A percentile compares a stretch with the other conserved stretches of the same genome.
These are phyloP conservation scores for Trametes sanguinea DNA, from an alignment of 768 basidiomycete species.

Conservation along the genomic window DNA sequence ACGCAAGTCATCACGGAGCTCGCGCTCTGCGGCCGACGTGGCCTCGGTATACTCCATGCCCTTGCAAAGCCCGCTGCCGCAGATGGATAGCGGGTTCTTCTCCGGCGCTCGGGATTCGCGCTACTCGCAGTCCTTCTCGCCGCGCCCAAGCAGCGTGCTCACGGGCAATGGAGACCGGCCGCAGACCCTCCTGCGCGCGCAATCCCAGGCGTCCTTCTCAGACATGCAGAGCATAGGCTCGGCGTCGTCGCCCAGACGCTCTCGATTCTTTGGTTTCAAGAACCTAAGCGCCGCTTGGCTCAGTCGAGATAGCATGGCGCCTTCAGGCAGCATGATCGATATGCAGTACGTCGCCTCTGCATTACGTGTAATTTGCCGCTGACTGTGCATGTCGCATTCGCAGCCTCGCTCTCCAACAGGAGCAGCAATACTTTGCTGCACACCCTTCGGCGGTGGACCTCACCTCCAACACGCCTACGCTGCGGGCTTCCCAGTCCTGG, in stretches of 20 bases:
- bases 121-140: slow-evolving; percentile 47
- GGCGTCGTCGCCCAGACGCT: slow-evolving; percentile 59
- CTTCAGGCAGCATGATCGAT: slow-evolving; percentile 89
- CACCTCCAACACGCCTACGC: slow-evolving; percentile 32
- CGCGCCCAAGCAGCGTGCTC: slow-evolving; percentile 45
- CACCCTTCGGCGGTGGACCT: slow-evolving; percentile 30
- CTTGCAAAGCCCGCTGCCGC: slow-evolving; percentile 45
- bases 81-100: slow-evolving; percentile 55
- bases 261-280: slow-evolving; percentile 77
- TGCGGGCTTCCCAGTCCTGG: slow-evolving; percentile 30
- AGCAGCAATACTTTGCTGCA: slow-evolving; percentile 36
- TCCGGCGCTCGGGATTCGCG: slow-evolving; percentile 57
- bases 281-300: slow-evolving; percentile 72
- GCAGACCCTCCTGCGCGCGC: slow-evolving; percentile 59
- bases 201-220: slow-evolving; percentile 80
- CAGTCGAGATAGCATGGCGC: slow-evolving; percentile 80
- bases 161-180: slow-evolving; percentile 47
- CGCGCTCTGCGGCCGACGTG: slow-evolving; percentile 67
- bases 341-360: slow-evolving; percentile 72
- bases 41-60: slow-evolving; percentile 71
- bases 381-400: slow-evolving; percentile 12
- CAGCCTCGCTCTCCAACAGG: slow-evolving; percentile 80
- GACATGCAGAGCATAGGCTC: slow-evolving; percentile 77
- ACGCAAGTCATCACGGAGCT: slow-evolving; percentile 65
- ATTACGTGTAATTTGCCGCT: slow-evolving; percentile 5